Percentiles rank a stretch among this genome's conserved stretches.
Conservation (phyloP, 352 stramenopile species). For the Globisporangium lucens region DNA sequence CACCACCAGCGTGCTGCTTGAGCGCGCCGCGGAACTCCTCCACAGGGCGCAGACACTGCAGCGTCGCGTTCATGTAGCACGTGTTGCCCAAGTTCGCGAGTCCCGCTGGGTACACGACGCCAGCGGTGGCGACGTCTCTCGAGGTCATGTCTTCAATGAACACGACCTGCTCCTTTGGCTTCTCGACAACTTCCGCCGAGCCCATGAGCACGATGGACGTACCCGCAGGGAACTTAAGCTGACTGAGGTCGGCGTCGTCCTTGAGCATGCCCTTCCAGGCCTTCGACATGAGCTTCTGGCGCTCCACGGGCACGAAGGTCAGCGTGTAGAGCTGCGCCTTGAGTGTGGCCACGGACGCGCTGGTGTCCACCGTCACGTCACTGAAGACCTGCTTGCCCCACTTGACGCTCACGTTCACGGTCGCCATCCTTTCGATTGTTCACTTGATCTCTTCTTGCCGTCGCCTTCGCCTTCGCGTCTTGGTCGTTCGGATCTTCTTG, state of each 20-base stretch:
- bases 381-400: constrained; percentile 85
- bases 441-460: not conserved
- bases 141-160: constrained; percentile 88
- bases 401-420: constrained; percentile 73
- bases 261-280: constrained; percentile 90
- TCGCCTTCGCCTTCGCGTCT: not conserved
- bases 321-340: constrained; percentile 85
- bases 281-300: constrained; percentile 89
- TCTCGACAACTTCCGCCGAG: constrained; percentile 89
- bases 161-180: constrained; percentile 71
- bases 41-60: constrained; percentile 91
- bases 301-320: constrained; percentile 77
- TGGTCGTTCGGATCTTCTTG: constrained; percentile 1
- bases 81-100: constrained; percentile 93
- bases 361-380: constrained; percentile 67
- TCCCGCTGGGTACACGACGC: constrained; percentile 88
- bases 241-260: constrained; percentile 65
- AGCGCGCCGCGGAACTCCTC: constrained; percentile 88
- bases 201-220: constrained; percentile 92
- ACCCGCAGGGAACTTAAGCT: constrained; percentile 59
- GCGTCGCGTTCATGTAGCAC: constrained; percentile 94
- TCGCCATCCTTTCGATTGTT: constrained; percentile 28
- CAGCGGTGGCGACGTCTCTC: constrained; percentile 77
- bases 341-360: constrained; percentile 55
- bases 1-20: constrained; percentile 41